Base-by-base conservation (phyloP, 768 basidiomycete genomes). In the Crucibulum laeve region DNA sequence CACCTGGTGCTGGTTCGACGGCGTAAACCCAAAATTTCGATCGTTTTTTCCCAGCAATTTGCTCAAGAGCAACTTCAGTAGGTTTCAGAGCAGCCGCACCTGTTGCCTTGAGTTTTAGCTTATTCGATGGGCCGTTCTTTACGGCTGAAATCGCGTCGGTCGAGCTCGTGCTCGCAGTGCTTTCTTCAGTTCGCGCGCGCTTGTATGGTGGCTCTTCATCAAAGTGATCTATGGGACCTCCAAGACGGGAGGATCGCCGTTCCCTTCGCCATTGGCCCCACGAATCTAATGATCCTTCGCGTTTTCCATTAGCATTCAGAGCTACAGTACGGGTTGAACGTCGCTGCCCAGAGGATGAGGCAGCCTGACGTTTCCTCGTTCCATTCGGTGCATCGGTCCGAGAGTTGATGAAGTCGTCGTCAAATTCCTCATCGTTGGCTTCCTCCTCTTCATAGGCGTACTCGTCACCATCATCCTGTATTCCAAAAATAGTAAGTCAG, bases 21-120 rank as follows among this genome's bases (percentile, higher is more conserved):
- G 89, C 89, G 50, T 92, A 92, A 34, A 85, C 84, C 88, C 89
- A 90, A 59, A 82, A 91, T 55, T 86, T 90, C 56, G 89, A 91
- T 61, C 76, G 82, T 68, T 87, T 91, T 68, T 84, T 88, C 48
- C 88, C 87, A 25, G 77, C 80, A 18, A 88, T 71, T 46, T 83
- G 76, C 45, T 88, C 88, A 57, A 88, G 50, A n/a, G 84, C 84
- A 33, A 81, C 68, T 57, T 91, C 87, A 25, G 71, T 81, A 11
- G 84, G 77, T 56, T 82, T 88, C 49, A 87, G 57, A 25, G 78
- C 79, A 13, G 85, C 80, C 0, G 83, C 80, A 34, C 83, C 78
- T 37, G 74, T 71, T 14, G 57, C 62, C 60, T 80, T 83, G 43
- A 76, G 56, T 48, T 65, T 72, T 26, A 77, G 51, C 4, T 67